Evolutionary conservation across 768 basidiomycete genomes (phyloP), one percentile per base, ranked within the genome.

Genomic region (Tephrocybe sp.): DNA sequence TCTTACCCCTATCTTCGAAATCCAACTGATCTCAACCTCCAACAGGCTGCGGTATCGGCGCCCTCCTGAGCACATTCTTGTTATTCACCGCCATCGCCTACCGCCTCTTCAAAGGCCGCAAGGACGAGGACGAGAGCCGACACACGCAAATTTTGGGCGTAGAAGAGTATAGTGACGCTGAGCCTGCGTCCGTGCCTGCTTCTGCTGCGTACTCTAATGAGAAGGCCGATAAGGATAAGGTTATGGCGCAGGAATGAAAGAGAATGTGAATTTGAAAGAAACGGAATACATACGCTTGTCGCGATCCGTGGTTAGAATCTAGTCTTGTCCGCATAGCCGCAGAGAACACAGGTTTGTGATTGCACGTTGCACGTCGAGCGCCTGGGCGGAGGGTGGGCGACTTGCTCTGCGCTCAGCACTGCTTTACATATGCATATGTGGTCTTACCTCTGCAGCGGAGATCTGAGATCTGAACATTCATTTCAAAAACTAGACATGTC

Each of bases 41-140:
- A 9, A 7, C 30, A 89, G 88, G 89, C n/a, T 90, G 87, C 59
- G 89, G 89, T 44, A 79, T 91, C 45, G 90, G 90, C 46, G 89
- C 90, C 36, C 77, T 92, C 21, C 65, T 92, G 49, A 76, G 90
- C 63, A 89, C 91, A 84, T 59, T 89, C 63, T 92, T 79, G 77
- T 88, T 92, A 55, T 60, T 91, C 56, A 62, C 75, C 25, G 68
- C 92, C 52, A 68, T 92, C 54, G 59, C 75, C 27, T 79, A 74
- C 58, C 87, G 90, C 58, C 61, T 79, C 30, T 55, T 84, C 63
- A 71, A 66, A 13, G 79, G 77, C 44, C 67, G 69, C 9, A 68
- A 69, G 39, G 67, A 74, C 3, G 74, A 77, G 37, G 61, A 72
- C 35, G 66, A 70, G 35, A n/a, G n/a, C n/a, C n/a, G n/a, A n/a